phyloP scores from a whole-genome alignment of 345 rosid species.

The Schrenkiella parvula region DNA sequence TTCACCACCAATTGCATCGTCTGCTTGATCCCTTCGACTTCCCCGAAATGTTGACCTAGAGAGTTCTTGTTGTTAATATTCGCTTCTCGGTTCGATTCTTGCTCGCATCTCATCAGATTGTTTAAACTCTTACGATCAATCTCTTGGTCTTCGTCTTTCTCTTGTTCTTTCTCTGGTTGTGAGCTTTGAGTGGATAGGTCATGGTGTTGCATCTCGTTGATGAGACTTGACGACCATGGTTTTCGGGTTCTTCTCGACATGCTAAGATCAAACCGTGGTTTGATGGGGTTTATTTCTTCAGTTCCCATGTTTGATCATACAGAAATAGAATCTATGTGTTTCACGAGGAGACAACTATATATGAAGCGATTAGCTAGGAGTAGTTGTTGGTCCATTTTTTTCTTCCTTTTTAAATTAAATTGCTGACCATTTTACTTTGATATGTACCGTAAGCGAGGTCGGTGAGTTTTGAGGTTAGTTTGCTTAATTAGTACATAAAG shows the following conservation, averaged over 20 bases:
- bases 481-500: conserved; percentile 16
- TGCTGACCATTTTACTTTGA: conserved; percentile 8
- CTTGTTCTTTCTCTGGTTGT: neutral
- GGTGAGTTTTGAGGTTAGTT: conserved; percentile 20
- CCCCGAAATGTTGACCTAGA: conserved; percentile 45
- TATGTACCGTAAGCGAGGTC: conserved; percentile 14
- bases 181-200: conserved; percentile 1
- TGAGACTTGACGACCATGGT: conserved; percentile 37
- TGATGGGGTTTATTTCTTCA: conserved; percentile 29
- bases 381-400: conserved; percentile 20
- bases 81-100: conserved; percentile 6
- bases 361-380: conserved; percentile 3
- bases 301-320: conserved; percentile 42
- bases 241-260: conserved; percentile 79
- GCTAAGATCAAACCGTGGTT: conserved; percentile 49
- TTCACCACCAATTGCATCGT: conserved; percentile 48
- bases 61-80: conserved; percentile 37
- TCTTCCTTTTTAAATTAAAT: neutral
- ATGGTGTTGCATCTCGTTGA: conserved; percentile 20
- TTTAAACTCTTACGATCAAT: conserved; percentile 52
- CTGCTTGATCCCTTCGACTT: conserved; percentile 36
- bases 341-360: conserved; percentile 16
- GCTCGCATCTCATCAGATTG: conserved; percentile 48
- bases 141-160: conserved; percentile 9
- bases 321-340: neutral